Percentiles rank a stretch among this genome's conserved stretches.
Evolutionary conservation across 768 basidiomycete species (phyloP).

Genomic region (Serendipita vermifera): DNA sequence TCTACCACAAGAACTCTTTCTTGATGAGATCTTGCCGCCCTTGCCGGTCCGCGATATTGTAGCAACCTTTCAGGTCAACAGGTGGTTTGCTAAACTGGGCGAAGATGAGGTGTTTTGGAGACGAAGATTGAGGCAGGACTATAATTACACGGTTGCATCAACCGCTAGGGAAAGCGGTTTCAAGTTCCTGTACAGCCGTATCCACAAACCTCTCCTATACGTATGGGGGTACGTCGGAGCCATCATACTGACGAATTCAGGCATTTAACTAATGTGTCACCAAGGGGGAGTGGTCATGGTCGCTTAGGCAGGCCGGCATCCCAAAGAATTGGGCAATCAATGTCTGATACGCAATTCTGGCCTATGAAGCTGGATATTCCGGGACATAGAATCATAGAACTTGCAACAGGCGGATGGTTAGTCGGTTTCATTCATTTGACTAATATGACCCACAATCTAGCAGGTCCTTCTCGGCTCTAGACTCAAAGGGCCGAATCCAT

Average conservation of each 20-base stretch:
- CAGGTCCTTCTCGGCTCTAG: constrained; percentile 81
- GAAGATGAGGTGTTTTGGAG: constrained; percentile 74
- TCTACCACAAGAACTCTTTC: constrained; percentile 1
- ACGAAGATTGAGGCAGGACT: constrained; percentile 51
- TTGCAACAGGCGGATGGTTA: constrained; percentile 79
- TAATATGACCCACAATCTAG: background rate
- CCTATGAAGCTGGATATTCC: constrained; percentile 52
- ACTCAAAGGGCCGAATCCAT: constrained; percentile 55
- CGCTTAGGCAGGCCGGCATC: constrained; percentile 41
- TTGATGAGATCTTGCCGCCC: constrained; percentile 15
- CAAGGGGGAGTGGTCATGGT: constrained; percentile 47
- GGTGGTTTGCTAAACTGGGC: constrained; percentile 45
- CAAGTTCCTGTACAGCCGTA: constrained; percentile 63
- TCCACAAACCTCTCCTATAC: constrained; percentile 34
- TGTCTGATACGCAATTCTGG: constrained; percentile 39
- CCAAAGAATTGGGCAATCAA: constrained; percentile 24
- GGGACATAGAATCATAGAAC: constrained; percentile 48
- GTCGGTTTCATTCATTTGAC: too few species aligned
- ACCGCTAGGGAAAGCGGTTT: constrained; percentile 69
- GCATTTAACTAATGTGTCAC: too few species aligned
- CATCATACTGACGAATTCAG: background rate
- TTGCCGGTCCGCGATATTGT: constrained; percentile 45
- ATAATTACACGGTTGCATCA: constrained; percentile 58
- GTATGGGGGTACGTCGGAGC: constrained; percentile 45
- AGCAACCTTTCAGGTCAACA: constrained; percentile 47